Evolutionary conservation across 1,284 basidiomycete species (phyloP).

Genomic region (Schizophyllum amplum): DNA sequence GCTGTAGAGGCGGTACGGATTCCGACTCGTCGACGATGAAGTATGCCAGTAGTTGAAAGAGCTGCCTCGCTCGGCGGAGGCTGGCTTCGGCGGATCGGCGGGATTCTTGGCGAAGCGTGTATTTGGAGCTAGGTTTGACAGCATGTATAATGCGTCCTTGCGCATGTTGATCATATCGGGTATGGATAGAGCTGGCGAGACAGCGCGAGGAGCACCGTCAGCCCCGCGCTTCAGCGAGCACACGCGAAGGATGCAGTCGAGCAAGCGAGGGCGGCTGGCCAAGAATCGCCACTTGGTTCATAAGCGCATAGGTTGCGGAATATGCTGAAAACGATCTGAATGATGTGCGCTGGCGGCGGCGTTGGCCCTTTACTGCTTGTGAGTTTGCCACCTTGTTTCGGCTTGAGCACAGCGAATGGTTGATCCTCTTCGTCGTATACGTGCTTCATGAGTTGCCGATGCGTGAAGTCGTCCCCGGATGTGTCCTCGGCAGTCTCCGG

Average conservation of each 20-base stretch:
- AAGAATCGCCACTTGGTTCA: constrained; percentile 64
- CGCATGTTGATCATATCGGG: constrained; percentile 68
- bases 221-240: constrained; percentile 39
- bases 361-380: constrained; percentile 37
- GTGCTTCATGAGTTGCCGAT: constrained; percentile 54
- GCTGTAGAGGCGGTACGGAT: constrained; percentile 53
- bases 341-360: constrained; percentile 59
- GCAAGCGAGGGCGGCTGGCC: constrained; percentile 53
- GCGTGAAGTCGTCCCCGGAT: constrained; percentile 35
- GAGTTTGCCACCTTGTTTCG: constrained; percentile 40
- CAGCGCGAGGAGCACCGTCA: constrained; percentile 32
- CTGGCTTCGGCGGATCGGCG: constrained; percentile 28
- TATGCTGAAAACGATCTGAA: constrained; percentile 73
- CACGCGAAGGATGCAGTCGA: constrained; percentile 65
- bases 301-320: constrained; percentile 75
- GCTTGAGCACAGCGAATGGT: constrained; percentile 49
- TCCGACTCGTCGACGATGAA: constrained; percentile 68
- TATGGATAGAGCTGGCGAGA: constrained; percentile 54
- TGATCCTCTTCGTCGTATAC: constrained; percentile 48
- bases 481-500: constrained; percentile 30
- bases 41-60: constrained; percentile 67
- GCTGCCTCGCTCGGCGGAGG: constrained; percentile 39
- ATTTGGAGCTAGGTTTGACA: constrained; percentile 54
- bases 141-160: constrained; percentile 69
- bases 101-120: constrained; percentile 31